Evolutionary conservation across 2,329 filamentous ascomycete genomes (phyloP), one percentile per base, ranked within the genome.

Genomic region (Verticillium nonalfalfae): DNA sequence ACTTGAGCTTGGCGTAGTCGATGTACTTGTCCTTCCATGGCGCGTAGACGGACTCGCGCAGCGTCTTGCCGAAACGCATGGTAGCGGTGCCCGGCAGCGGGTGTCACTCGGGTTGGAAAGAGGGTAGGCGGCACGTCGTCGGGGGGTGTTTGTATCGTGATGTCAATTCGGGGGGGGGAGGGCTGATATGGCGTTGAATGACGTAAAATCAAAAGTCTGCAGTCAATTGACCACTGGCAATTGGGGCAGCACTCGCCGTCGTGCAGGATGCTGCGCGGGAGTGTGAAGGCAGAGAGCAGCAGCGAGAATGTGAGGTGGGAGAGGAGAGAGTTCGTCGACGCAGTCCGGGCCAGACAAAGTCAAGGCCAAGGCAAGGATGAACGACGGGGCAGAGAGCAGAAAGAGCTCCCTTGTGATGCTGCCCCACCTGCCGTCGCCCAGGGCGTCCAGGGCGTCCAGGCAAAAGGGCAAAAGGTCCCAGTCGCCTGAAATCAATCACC

Each of bases 1-100:
- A 83, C 83, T 98, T 98, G 67, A 99, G 87, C 83, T 94, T 97
- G 69, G 85, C 80, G 76, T 99, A 99, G 79, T 98, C 93, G 72
- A 99, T 91, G 80, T 99, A 98, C 71, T 96, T 85, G 73, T 89
- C 90, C 75, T 90, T 90, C 94, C 94, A 99, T 72, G 93, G 92
- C 68, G 85, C 78, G 75, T 98, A 95, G 69, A 91, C 81, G 63
- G 91, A 88, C 70, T 86, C 85, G 70, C 88, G 86, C 63, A 99
- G 85, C 59, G 92, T 97, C 79, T 88, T 91, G 65, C 94, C 94
- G 81, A 97, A 99, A 70, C 92, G 90, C 95, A 99, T 98, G 58
- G 63, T 80, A 70, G 59, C 26, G 21, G 39, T 15, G 40, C 40
- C 40, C 18, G 18, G 7, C 40, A n/a, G n/a, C 40, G 40, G 13